These are phyloP conservation scores for Voacanga thouarsii DNA, from an alignment of 257 asterid genomes.

Conservation along the genomic window DNA sequence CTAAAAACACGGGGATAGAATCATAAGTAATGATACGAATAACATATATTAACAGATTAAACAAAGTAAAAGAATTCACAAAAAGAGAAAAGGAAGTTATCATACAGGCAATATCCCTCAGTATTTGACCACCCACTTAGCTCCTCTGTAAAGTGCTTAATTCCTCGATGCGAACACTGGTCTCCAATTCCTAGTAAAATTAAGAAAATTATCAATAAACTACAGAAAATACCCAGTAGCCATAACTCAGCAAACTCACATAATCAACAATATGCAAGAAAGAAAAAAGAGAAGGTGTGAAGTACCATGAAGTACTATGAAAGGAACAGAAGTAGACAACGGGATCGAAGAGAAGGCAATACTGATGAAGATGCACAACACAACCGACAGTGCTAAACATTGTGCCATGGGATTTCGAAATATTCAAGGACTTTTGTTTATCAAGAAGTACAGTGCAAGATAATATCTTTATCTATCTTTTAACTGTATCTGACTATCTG, in stretches of 20 bases:
- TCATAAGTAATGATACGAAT: background rate
- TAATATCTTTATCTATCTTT: background rate
- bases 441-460: background rate
- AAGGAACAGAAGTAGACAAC: slow-evolving; percentile 54
- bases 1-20: background rate
- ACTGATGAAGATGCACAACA: slow-evolving; percentile 25
- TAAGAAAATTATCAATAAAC: slow-evolving; percentile 5
- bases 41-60: background rate
- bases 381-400: slow-evolving; percentile 12
- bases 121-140: slow-evolving; percentile 62
- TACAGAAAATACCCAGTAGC: background rate
- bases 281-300: background rate
- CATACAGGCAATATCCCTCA: slow-evolving; percentile 75
- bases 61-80: background rate
- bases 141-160: slow-evolving; percentile 67
- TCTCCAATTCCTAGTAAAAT: slow-evolving; percentile 74
- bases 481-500: too few relatives aligned
- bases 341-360: slow-evolving; percentile 35
- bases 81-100: background rate
- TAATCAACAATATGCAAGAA: background rate
- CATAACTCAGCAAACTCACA: background rate
- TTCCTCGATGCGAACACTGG: slow-evolving; percentile 76
- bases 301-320: slow-evolving; percentile 88
- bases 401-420: slow-evolving; percentile 22
- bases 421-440: background rate